Evolutionary conservation across 306 rosid genomes (phyloP), one percentile per base, ranked within the genome.

Genomic region (Arachis stenosperma): DNA sequence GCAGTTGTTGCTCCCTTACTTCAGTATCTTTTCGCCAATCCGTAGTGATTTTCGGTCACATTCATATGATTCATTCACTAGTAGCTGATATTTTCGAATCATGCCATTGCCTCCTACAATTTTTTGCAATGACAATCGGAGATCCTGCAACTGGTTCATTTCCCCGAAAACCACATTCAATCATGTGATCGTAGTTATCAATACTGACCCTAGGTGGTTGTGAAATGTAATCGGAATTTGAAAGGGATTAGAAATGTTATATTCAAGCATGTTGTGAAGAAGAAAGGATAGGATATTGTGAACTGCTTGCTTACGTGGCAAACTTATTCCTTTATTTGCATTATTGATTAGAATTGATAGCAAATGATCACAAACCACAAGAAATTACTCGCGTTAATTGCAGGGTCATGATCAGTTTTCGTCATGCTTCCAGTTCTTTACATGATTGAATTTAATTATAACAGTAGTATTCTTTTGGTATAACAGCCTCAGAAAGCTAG

Each of bases 1-100:
- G 91, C 91, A 17, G 97, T 94, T 75, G 97, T 91, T 61, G 88
- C 97, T 75, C 90, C 96, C 70, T 72, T 91, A 3, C 91, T 94
- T 62, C 69, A 48, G 55, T 91, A 94, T 83, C 89, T 94, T 69
- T 87, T 94, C 40, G 65, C 87, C 1, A 85, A 85, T 57, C 71
- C 85, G 51, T 66, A 58, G 47, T 77, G 84, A 81, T 67, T 51
- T 76, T 63, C 39, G 0, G 27, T 1, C 27, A 22, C 62, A 9
- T 43, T 70, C 30, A 22, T 41, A 57, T 61, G 29, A 40, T 61
- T 40, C 51, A 65, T 72, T 67, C 69, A 54, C 69, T 75, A 46
- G 73, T 66, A 66, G 68, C 76, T 27, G 55, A 60, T 11, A 13
- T 41, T 65, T 70, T 55, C 56, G 52, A 14, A 9, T 14, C 8